Base-by-base conservation (phyloP, 169 alveolate genomes). In the Cryptosporidium xiaoi region DNA sequence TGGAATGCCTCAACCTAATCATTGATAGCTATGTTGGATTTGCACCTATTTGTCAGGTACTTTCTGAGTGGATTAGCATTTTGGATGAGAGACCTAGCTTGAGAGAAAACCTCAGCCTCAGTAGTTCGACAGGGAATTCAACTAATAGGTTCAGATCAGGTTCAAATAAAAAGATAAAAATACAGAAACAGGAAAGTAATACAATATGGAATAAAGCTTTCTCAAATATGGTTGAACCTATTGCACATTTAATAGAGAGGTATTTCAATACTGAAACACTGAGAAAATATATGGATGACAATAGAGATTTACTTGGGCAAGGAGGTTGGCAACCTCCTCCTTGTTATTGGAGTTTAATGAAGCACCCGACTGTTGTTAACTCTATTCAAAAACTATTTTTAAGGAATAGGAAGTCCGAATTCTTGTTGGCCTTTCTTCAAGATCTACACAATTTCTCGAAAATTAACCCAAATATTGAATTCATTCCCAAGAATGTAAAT, bases 241-340 rank as follows among this genome's bases (percentile, higher is more conserved):
- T 94, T 53, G 92, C 93, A 82, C 83, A 90, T 20, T 93, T 83
- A 50, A 71, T 94, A 36, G 91, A 94, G 46, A 90, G 93, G 18
- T 92, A 93, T 66, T 94, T 93, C 60, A 93, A 94, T 90, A 82
- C 96, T n/a, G 95, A 92, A 29, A 92, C 91, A 66, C 66, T 94
- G 83, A 90, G 95, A 34, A 91, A 77, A 16, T 94, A 91, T 82
- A 94, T 94, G 96, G 96, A 94, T 55, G 94, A 94, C 24, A 91
- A 94, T 82, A 91, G 92, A 46, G 95, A 92, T 66, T 90, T 90
- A n/a, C 87, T 77, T 56, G 87, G 87, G 48, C 87, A 77, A 90
- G 94, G 92, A 62, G 91, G 94, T n/a, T 94, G 96, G 96, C 93
- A 94, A 68, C 96, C 96, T 12, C 96, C 96, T 3, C 92, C 93